These are phyloP conservation scores for Mollisia scopiformis DNA, from an alignment of 2,329 filamentous ascomycete species.

Conservation along the genomic window DNA sequence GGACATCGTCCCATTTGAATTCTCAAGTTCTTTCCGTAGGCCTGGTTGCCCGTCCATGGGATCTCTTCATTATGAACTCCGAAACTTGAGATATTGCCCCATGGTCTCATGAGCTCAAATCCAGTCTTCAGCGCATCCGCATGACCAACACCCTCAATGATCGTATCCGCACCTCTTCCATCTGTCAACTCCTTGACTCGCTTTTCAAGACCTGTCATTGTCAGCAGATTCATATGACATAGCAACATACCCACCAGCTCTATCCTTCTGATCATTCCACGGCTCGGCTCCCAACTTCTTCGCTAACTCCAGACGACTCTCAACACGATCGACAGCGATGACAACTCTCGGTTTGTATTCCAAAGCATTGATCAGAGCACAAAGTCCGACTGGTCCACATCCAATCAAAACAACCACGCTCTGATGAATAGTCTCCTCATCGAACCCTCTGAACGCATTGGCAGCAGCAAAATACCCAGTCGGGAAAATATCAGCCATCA, in stretches of 20 bases:
- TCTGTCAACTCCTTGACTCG: conserved; percentile 76
- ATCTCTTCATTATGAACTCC: conserved; percentile 70
- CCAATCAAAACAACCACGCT: conserved; percentile 80
- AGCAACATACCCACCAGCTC: conserved; percentile 47
- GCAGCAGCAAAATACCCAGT: conserved; percentile 82
- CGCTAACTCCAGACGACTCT: conserved; percentile 74
- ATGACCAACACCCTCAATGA: conserved; percentile 78
- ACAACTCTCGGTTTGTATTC: conserved; percentile 75
- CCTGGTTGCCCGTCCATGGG: conserved; percentile 63
- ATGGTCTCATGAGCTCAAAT: conserved; percentile 73
- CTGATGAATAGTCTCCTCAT: conserved; percentile 57
- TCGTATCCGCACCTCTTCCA: conserved; percentile 82
- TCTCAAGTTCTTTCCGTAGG: conserved; percentile 71
- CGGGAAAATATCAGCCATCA: conserved; percentile 95
- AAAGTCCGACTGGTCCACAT: conserved; percentile 84
- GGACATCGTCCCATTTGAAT: conserved; percentile 77
- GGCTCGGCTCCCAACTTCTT: conserved; percentile 77
- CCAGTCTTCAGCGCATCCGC: conserved; percentile 70
- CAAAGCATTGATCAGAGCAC: conserved; percentile 77
- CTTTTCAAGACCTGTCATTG: conserved; percentile 50
- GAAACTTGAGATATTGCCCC: conserved; percentile 74
- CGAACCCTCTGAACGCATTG: conserved; percentile 72
- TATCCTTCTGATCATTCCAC: conserved; percentile 74
- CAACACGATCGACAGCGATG: conserved; percentile 79
- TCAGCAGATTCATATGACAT: background rate